Base-by-base conservation (phyloP, 345 rosid genomes). In the Rhodomyrtus tomentosa region DNA sequence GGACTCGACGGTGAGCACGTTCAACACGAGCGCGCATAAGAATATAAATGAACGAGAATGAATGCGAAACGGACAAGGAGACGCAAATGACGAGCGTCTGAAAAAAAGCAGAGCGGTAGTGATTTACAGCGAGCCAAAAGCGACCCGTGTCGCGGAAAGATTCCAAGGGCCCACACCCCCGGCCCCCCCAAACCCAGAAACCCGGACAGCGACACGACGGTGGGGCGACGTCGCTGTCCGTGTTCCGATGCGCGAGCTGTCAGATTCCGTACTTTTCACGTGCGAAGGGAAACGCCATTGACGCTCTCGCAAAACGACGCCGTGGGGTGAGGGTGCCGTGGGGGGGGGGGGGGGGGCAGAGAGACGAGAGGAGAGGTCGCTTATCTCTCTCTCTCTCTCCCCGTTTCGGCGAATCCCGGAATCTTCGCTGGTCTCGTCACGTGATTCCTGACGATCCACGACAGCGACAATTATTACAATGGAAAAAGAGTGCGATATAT, bases 211-310 rank as follows among this genome's bases (percentile, higher is more conserved):
- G 22, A 62, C 74, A 0, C 2, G 62, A 51, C 54, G 16, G 54
- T 6, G 18, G 5, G 7, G 13, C 74, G 74, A 32, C 72, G 38
- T 29, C 45, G 45, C 24, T 36, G 76, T 32, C 76, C 50, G 50
- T 49, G 50, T 49, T 14, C 50, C 45, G 45, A 68, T 7, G 24
- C 3, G 73, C 50, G 45, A 18, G 76, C 76, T 32, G 76, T 18
- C 45, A 10, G 45, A 22, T 15, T 82, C 85, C 85, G 85, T 84
- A 84, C 85, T 50, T 84, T 11, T 84, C 85, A 24, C 85, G 22
- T 74, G 82, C 42, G 20, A 5, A 2, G 45, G 13, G 5, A 10
- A 13, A 50, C 38, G 80, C 16, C 27, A 29, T 14, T 8, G 25
- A 7, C 27, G 29, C 51, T 25, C 10, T 22, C 56, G 56, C n/a